A percentile compares a stretch with the other conserved stretches of the same genome.
Evolutionary conservation across 805 yeast species (phyloP).

Genomic region (Pichia nakasei): DNA sequence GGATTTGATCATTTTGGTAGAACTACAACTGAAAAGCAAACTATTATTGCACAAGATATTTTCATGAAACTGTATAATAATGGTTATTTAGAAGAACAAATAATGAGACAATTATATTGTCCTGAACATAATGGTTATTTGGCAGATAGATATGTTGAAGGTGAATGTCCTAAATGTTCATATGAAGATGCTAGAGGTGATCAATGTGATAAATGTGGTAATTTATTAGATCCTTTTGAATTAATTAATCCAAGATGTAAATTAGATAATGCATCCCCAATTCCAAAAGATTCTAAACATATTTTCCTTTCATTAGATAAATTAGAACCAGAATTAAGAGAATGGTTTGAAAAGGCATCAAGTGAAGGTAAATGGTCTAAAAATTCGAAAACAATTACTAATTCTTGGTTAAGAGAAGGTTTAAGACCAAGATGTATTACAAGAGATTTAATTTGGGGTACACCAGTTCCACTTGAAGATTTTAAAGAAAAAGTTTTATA

Average conservation of each 20-base stretch:
- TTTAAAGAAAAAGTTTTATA: slow-evolving; percentile 86
- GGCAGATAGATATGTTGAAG: slow-evolving; percentile 97
- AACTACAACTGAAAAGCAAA: slow-evolving; percentile 86
- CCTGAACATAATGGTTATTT: slow-evolving; percentile 81
- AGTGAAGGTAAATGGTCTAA: slow-evolving; percentile 83
- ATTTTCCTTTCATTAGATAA: slow-evolving; percentile 77
- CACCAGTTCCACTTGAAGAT: slow-evolving; percentile 88
- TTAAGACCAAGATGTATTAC: slow-evolving; percentile 92
- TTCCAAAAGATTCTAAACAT: slow-evolving; percentile 74
- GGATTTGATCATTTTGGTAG: slow-evolving; percentile 94
- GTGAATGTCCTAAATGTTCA: slow-evolving; percentile 90
- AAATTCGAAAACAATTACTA: slow-evolving; percentile 80
- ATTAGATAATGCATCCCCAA: slow-evolving; percentile 76
- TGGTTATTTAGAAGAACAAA: slow-evolving; percentile 74
- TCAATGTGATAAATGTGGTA: slow-evolving; percentile 97
- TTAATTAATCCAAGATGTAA: slow-evolving; percentile 93
- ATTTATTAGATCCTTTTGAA: slow-evolving; percentile 83
- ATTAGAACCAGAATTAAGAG: slow-evolving; percentile 63
- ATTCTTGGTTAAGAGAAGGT: slow-evolving; percentile 92
- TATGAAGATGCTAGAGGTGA: slow-evolving; percentile 99
- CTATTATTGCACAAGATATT: slow-evolving; percentile 92
- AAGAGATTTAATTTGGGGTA: slow-evolving; percentile 96
- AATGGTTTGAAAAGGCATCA: slow-evolving; percentile 65
- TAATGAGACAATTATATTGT: slow-evolving; percentile 87
- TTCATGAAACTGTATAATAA: slow-evolving; percentile 70